phyloP scores from a whole-genome alignment of 2,329 filamentous ascomycete species.

The Calonectria montana region DNA sequence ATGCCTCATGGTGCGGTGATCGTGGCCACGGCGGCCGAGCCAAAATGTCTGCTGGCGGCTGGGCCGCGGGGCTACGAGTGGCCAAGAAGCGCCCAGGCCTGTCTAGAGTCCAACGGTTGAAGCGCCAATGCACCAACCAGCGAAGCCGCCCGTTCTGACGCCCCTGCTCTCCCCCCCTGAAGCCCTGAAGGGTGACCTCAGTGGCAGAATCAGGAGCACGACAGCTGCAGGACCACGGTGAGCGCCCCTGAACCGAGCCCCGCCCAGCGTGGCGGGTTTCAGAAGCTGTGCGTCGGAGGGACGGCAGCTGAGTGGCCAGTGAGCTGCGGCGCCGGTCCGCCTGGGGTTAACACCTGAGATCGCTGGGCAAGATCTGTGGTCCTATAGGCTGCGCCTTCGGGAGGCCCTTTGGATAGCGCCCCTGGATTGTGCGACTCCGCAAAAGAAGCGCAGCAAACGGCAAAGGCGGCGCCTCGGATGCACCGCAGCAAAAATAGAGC shows the following conservation, averaged over 20 bases:
- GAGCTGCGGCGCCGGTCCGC: constrained; percentile 25
- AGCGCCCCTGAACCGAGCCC: constrained; percentile 24
- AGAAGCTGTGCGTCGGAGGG: constrained; percentile 30
- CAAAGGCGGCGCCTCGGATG: constrained; percentile 14
- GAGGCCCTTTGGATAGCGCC: constrained; percentile 22
- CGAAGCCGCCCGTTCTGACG: background rate
- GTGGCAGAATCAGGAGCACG: constrained; percentile 27
- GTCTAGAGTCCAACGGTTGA: constrained; percentile 6
- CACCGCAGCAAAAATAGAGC: constrained; percentile 7
- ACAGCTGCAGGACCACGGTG: constrained; percentile 20
- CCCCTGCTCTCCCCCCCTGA: constrained; percentile 6
- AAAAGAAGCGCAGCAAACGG: constrained; percentile 4
- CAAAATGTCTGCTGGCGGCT: constrained; percentile 33
- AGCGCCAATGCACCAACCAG: constrained; percentile 8
- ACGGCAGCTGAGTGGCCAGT: constrained; percentile 34
- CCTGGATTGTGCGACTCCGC: constrained; percentile 13
- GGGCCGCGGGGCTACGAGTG: constrained; percentile 36
- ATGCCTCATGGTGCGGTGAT: constrained; percentile 34
- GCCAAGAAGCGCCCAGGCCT: constrained; percentile 31
- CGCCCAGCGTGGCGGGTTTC: constrained; percentile 40
- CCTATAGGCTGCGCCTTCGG: constrained; percentile 33
- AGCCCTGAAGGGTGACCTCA: constrained; percentile 11
- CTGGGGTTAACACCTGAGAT: constrained; percentile 36
- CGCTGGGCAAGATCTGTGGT: constrained; percentile 32
- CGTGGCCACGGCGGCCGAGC: constrained; percentile 11